Percentiles rank a stretch among this genome's conserved stretches.
These are phyloP conservation scores for Silene vulgaris DNA, from an alignment of 179 eudicot species.

Conservation along the genomic window DNA sequence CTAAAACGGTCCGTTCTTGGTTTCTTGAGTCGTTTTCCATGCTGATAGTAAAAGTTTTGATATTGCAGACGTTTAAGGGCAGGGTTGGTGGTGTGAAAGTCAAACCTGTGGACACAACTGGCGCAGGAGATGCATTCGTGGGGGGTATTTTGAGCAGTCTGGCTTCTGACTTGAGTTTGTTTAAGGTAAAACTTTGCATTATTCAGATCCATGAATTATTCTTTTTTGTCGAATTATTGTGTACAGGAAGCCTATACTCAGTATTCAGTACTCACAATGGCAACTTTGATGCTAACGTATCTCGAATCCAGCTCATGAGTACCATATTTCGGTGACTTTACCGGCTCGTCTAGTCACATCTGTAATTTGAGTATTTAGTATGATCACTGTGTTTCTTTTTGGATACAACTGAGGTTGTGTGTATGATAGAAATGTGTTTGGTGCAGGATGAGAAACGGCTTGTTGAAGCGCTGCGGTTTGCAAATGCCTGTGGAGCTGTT, in stretches of 20 bases:
- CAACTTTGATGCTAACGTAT: neutral
- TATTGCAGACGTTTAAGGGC: constrained; percentile 61
- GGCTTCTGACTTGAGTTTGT: constrained; percentile 51
- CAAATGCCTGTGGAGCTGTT: constrained; percentile 78
- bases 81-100: constrained; percentile 55
- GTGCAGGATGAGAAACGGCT: constrained; percentile 62
- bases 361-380: neutral
- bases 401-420: neutral
- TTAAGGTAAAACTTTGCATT: constrained; percentile 37
- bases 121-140: constrained; percentile 86
- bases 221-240: too few species aligned
- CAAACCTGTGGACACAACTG: constrained; percentile 70
- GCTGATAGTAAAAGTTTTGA: neutral
- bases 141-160: constrained; percentile 56
- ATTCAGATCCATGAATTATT: too few species aligned
- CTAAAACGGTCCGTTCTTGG: neutral
- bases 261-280: too few species aligned
- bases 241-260: too few species aligned
- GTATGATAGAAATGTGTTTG: neutral
- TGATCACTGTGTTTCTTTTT: neutral
- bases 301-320: neutral
- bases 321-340: neutral
- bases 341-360: neutral
- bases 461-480: constrained; percentile 54
- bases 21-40: neutral